Base-by-base conservation (phyloP, 768 basidiomycete genomes). In the Stropharia rugosoannulata region DNA sequence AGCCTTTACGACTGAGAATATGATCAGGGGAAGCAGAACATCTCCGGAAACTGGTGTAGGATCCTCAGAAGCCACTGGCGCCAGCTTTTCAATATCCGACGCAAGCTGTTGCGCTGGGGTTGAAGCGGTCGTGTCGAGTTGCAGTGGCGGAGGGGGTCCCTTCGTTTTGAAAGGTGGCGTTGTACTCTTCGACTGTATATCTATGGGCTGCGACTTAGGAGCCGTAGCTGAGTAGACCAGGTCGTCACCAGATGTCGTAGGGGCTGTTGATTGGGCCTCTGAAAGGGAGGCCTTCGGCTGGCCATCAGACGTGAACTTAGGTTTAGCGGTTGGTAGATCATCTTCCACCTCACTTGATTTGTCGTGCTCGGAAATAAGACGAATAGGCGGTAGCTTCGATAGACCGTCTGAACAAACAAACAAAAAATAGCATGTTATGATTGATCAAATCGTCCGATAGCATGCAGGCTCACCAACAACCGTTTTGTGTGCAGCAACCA, bases 1-100 rank as follows among this genome's bases (percentile, higher is more conserved):
- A 11, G 91, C 79, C 69, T 93, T 93, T 64, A 98, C 95, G 40
- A 97, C 93, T 1, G 94, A 85, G 66, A 89, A 97, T 46, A 98
- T 99, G 68, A 98, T 86, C 57, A 98, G 73, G 0, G 96, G 96
- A 13, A 99, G 81, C 38, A 99, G 86, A 40, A 97, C 81, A 64
- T 98, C 96, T 1, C 93, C 92, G 0, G 89, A 90, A 4, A 90
- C 84, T 4, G 82, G 83, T 1, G 82, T 85, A 0, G 77, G 66
- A 10, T 68, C 65, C 39, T 62, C 48, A 47, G 59, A 61, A 27
- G 49, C 13, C 9, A 38, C 38, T 49, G 48, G 40, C 5, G 45
- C 19, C 29, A 27, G 12, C 15, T 46, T 27, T 32, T 32, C 29
- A 32, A 10, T 60, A 43, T 63, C 50, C 69, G 62, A 50, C 42